Conservation (phyloP, 2,329 filamentous ascomycete species). For the Diaporthe velutina region DNA sequence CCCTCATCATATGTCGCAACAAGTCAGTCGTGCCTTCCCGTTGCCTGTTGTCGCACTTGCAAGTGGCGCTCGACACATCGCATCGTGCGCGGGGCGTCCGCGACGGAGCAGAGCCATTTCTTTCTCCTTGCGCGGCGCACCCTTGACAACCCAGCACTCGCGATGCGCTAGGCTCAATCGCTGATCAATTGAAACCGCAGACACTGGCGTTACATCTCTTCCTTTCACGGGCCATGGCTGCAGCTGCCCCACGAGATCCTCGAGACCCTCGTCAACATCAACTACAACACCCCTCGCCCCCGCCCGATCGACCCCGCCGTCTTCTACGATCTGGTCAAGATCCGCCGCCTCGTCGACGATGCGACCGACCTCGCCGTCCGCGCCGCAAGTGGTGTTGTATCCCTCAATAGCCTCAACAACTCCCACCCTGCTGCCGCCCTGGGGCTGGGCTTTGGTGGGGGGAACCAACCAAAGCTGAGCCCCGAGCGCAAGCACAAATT, state of each 20-base stretch:
- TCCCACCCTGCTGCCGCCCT: slow-evolving; percentile 58
- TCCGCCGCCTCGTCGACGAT: slow-evolving; percentile 83
- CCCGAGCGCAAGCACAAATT: slow-evolving; percentile 83
- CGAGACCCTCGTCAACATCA: slow-evolving; percentile 82
- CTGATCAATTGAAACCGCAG: slow-evolving; percentile 55
- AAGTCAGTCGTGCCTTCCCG: slow-evolving; percentile 65
- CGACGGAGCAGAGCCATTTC: neutral
- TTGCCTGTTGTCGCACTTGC: neutral
- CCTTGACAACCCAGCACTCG: neutral
- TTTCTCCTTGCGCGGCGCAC: slow-evolving; percentile 34
- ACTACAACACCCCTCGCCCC: slow-evolving; percentile 82
- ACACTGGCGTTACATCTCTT: slow-evolving; percentile 88
- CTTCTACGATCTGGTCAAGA: slow-evolving; percentile 88
- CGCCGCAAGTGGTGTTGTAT: slow-evolving; percentile 79
- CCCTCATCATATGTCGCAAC: slow-evolving; percentile 74
- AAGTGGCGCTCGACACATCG: neutral
- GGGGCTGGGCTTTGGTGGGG: slow-evolving; percentile 70
- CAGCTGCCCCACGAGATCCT: slow-evolving; percentile 84
- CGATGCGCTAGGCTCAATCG: slow-evolving; percentile 7
- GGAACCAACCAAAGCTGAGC: slow-evolving; percentile 74
- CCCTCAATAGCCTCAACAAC: slow-evolving; percentile 70
- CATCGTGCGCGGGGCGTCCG: neutral
- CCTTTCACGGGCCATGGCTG: slow-evolving; percentile 87
- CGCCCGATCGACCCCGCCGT: slow-evolving; percentile 83
- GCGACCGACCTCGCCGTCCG: slow-evolving; percentile 83